Conservation (phyloP, 2,329 filamentous ascomycete genomes). For the Sporothrix dimorphospora region DNA sequence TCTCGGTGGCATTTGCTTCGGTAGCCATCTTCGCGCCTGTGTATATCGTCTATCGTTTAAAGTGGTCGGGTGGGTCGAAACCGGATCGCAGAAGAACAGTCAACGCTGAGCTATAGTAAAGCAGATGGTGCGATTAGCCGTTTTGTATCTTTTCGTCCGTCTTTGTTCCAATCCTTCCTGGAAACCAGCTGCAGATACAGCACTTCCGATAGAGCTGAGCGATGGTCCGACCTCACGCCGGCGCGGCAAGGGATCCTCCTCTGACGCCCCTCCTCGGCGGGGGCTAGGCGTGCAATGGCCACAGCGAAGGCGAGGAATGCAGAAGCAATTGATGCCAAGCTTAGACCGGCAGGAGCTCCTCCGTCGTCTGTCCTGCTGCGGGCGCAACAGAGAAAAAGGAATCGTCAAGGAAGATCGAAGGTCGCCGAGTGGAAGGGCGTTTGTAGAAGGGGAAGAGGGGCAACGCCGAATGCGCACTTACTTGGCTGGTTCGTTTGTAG, state of each 20-base stretch:
- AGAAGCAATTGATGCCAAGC: neutral
- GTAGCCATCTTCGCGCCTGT: constrained; percentile 31
- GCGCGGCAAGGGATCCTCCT: neutral
- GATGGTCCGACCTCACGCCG: neutral
- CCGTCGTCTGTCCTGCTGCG: neutral
- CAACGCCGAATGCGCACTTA: neutral
- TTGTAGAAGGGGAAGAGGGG: neutral
- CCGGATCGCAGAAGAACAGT: neutral
- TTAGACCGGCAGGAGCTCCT: neutral
- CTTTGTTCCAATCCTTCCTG: neutral
- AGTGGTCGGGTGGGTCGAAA: neutral
- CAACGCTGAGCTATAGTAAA: neutral
- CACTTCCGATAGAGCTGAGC: neutral
- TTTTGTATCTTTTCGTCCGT: neutral
- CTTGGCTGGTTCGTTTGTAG: constrained; percentile 4
- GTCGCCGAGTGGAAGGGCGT: neutral
- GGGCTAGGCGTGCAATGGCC: neutral
- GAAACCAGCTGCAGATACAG: neutral
- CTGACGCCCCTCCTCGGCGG: neutral
- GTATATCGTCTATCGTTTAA: neutral
- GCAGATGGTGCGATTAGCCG: neutral
- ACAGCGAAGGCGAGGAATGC: neutral
- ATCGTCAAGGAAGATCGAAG: neutral
- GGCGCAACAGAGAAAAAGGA: neutral
- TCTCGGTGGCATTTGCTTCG: constrained; percentile 46